phyloP scores from a whole-genome alignment of 2,329 filamentous ascomycete genomes.

The Pseudopithomyces maydicus region DNA sequence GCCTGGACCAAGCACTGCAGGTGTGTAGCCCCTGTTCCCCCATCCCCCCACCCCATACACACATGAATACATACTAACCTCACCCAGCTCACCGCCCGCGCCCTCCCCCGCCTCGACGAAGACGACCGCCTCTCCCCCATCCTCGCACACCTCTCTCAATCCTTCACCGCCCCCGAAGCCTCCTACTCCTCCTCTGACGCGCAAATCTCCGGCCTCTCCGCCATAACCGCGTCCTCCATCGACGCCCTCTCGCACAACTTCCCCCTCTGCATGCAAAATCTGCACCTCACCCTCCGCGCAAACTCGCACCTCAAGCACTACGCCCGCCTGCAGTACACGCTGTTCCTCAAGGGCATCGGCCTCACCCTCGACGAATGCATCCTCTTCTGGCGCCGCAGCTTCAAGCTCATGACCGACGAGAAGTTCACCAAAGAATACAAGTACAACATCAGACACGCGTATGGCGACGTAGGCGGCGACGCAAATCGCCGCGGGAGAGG shows the following conservation, averaged over 20 bases:
- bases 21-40: constrained; percentile 54
- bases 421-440: constrained; percentile 97
- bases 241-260: constrained; percentile 80
- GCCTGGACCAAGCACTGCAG: constrained; percentile 82
- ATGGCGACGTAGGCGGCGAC: constrained; percentile 95
- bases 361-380: constrained; percentile 90
- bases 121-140: constrained; percentile 86
- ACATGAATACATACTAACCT: constrained; percentile 6
- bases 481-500: constrained; percentile 83
- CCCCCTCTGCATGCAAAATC: constrained; percentile 90
- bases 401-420: constrained; percentile 88
- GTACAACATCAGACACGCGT: constrained; percentile 94
- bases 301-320: constrained; percentile 93
- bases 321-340: constrained; percentile 89
- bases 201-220: constrained; percentile 78
- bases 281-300: constrained; percentile 83
- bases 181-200: constrained; percentile 72
- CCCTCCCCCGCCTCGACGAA: constrained; percentile 89
- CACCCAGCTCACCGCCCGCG: constrained; percentile 80
- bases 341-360: constrained; percentile 96
- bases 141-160: constrained; percentile 84
- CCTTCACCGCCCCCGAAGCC: constrained; percentile 90
- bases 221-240: constrained; percentile 64
- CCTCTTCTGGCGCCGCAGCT: constrained; percentile 85
- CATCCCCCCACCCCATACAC: not conserved